Base-by-base conservation (phyloP, 441 rosid species). In the Isatis lusitanica region DNA sequence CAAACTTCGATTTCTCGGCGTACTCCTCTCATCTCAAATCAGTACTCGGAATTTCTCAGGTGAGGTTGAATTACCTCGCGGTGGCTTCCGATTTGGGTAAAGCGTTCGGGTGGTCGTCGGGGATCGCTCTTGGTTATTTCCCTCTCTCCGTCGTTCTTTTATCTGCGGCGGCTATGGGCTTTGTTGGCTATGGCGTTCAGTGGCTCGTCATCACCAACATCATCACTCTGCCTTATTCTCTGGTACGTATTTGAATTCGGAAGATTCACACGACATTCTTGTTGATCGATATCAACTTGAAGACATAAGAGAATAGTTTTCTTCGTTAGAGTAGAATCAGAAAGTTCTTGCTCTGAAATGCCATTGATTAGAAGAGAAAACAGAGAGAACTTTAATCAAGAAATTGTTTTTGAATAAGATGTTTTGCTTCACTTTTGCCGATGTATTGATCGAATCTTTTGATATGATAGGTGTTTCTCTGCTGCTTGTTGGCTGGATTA, bases 81-180 rank as follows among this genome's bases (percentile, higher is more conserved):
- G 94, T 89, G 55, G 97, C 98, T 26, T 94, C 97, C 7, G 98
- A 94, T 85, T 82, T 94, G 66, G 98, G 98, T 9, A 94, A 94
- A 75, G 78, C 90, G 0, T 88, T 94, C 7, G 97, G 98, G 0
- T 94, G 98, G 98, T 94, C 93, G 2, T 94, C 97, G 0, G 98
- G 97, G 4, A 74, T 94, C 71, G 97, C 96, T 60, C 28, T 91
- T 73, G 66, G 83, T 86, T 82, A 85, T 64, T 81, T 87, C 28
- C 97, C 98, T 6, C 65, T 94, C 65, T 86, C 85, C 84, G 66
- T 46, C n/a, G 95, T 94, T 42, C 90, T 94, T 40, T 86, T 88
- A 74, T 79, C 87, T 65, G 87, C 98, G 11, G 96, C 97, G 28
- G 72, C 78, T 60, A 87, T 94, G 89, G 97, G 98, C 0, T 82